Percentiles rank a stretch among this genome's conserved stretches.
Evolutionary conservation across 306 rosid species (phyloP).

Genomic region (Acacia confusa): DNA sequence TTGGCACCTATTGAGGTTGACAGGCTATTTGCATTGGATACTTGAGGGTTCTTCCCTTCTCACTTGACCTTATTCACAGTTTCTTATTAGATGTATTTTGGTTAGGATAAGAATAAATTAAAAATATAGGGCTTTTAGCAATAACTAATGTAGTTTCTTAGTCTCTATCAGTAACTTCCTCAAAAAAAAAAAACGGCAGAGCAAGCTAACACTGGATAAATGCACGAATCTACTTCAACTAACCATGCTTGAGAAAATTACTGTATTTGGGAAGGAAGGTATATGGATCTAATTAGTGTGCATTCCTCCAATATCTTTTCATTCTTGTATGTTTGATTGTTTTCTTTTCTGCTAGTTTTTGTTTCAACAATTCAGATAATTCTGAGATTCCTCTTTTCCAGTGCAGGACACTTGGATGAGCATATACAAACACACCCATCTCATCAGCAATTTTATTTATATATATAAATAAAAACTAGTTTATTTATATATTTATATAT

Average conservation of each 20-base stretch:
- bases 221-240: background rate
- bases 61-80: background rate
- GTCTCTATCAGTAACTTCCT: background rate
- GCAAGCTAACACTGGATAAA: background rate
- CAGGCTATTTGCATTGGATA: background rate
- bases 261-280: background rate
- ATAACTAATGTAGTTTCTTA: background rate
- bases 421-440: slow-evolving; percentile 64
- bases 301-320: slow-evolving; percentile 21
- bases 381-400: too few species aligned
- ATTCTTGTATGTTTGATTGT: slow-evolving; percentile 9
- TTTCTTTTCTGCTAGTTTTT: slow-evolving; percentile 9
- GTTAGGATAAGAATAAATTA: background rate
- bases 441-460: too few species aligned
- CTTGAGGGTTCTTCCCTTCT: background rate
- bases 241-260: background rate
- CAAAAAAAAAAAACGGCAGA: background rate
- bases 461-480: too few species aligned
- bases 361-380: too few species aligned
- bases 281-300: background rate
- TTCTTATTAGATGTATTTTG: background rate
- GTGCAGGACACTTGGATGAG: too few species aligned
- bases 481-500: too few species aligned
- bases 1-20: background rate
- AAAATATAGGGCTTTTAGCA: background rate